phyloP scores from a whole-genome alignment of 1,284 basidiomycete species.

The Apiotrichum veenhuisii region DNA sequence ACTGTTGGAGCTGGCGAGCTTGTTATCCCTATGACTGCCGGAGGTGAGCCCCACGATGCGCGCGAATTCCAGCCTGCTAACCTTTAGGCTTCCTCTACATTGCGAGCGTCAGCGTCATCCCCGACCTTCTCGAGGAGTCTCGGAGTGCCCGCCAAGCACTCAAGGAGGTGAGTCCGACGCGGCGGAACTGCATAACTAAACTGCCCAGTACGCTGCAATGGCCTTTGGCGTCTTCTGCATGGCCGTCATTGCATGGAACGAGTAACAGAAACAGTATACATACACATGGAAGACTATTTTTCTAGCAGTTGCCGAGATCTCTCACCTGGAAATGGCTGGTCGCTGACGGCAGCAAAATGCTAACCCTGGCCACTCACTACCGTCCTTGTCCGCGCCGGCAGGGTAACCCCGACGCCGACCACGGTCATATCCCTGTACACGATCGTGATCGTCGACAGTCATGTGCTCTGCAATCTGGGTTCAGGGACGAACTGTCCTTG shows the following conservation, averaged over 20 bases:
- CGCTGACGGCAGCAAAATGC: background rate
- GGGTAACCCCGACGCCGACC: too few relatives aligned
- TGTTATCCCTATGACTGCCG: slow-evolving; percentile 79
- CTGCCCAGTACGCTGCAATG: slow-evolving; percentile 75
- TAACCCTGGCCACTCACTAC: background rate
- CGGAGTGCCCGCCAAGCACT: slow-evolving; percentile 77
- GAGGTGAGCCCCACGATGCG: slow-evolving; percentile 54
- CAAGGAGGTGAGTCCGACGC: slow-evolving; percentile 61
- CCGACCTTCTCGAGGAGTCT: slow-evolving; percentile 78
- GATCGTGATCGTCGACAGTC: too few relatives aligned
- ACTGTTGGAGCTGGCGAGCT: slow-evolving; percentile 70
- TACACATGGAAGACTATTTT: background rate
- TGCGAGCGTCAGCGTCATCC: slow-evolving; percentile 80
- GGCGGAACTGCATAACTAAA: background rate
- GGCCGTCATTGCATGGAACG: slow-evolving; percentile 64
- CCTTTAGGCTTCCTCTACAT: slow-evolving; percentile 82
- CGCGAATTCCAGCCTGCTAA: background rate
- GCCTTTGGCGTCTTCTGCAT: slow-evolving; percentile 80
- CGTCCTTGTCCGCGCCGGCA: too few relatives aligned
- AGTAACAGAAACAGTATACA: slow-evolving; percentile 55
- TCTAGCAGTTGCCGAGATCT: background rate
- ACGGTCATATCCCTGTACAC: too few relatives aligned
- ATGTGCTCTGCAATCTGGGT: too few relatives aligned
- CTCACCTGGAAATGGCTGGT: background rate
- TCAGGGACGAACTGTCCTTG: too few relatives aligned